Evolutionary conservation across 192 early-diverging fungal genomes (phyloP).

Genomic region (Borealophlyctis nickersoniae): DNA sequence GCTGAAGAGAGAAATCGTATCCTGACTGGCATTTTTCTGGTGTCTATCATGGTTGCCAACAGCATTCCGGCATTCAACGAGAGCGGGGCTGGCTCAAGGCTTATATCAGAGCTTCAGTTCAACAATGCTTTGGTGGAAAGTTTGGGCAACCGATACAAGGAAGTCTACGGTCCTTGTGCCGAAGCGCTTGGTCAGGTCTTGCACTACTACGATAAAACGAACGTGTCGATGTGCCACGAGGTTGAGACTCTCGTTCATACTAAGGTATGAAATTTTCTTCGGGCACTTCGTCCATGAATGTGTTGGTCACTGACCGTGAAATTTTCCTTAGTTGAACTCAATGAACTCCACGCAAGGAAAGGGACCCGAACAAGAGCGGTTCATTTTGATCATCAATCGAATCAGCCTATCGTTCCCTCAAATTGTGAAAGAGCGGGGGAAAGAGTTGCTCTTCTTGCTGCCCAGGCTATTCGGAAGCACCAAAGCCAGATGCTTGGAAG

Average conservation of each 20-base stretch:
- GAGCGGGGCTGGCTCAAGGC: slow-evolving; percentile 15
- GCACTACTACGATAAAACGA: slow-evolving; percentile 1
- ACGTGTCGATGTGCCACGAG: too few species aligned
- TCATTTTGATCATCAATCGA: slow-evolving; percentile 32
- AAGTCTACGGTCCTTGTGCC: slow-evolving; percentile 52
- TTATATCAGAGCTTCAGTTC: slow-evolving; percentile 25
- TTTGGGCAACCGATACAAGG: slow-evolving; percentile 32
- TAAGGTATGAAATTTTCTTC: too few species aligned
- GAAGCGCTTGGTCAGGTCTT: slow-evolving; percentile 46
- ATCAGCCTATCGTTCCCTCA: slow-evolving; percentile 33
- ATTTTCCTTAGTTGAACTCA: background rate
- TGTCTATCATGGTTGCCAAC: slow-evolving; percentile 55
- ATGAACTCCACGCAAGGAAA: slow-evolving; percentile 2
- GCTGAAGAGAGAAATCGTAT: slow-evolving; percentile 39
- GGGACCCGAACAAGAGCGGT: slow-evolving; percentile 22
- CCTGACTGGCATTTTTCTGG: slow-evolving; percentile 57
- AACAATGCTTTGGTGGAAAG: slow-evolving; percentile 3
- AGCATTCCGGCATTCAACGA: slow-evolving; percentile 30
- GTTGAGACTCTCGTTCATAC: too few species aligned
- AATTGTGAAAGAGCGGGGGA: slow-evolving; percentile 25
- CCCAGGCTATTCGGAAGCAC: slow-evolving; percentile 44
- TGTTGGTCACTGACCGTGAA: background rate
- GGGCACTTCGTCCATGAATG: too few species aligned
- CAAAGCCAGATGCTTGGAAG: slow-evolving; percentile 48
- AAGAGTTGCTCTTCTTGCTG: slow-evolving; percentile 46